Percentiles rank a stretch among this genome's conserved stretches.
phyloP scores from a whole-genome alignment of 2,329 filamentous ascomycete genomes.

The Pseudogymnoascus sp. region DNA sequence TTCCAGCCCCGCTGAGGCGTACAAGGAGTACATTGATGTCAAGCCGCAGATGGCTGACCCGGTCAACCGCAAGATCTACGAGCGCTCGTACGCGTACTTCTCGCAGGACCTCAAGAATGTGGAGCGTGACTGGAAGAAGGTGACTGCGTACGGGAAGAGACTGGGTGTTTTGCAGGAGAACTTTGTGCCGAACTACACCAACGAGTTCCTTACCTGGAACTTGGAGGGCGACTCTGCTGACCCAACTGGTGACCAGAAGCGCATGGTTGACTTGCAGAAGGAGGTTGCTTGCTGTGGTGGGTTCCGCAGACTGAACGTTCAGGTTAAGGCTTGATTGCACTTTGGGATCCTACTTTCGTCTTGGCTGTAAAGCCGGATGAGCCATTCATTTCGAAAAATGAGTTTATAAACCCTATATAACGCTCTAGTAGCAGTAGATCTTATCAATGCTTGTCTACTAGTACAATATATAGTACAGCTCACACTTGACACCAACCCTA shows the following conservation, averaged over 20 bases:
- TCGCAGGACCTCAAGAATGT: slow-evolving; percentile 71
- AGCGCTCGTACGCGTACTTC: slow-evolving; percentile 73
- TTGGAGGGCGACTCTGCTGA: slow-evolving; percentile 60
- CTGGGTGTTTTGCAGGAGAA: slow-evolving; percentile 57
- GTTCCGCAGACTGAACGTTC: slow-evolving; percentile 45
- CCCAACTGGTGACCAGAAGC: slow-evolving; percentile 67
- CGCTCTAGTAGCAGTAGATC: neutral
- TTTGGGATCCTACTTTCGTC: neutral
- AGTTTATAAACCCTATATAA: neutral
- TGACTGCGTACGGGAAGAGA: slow-evolving; percentile 69
- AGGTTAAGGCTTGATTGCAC: slow-evolving; percentile 14
- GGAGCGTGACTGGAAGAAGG: slow-evolving; percentile 67
- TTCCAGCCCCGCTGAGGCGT: slow-evolving; percentile 54
- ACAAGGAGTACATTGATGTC: slow-evolving; percentile 63
- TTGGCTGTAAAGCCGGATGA: neutral
- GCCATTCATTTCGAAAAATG: neutral
- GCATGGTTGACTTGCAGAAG: slow-evolving; percentile 64
- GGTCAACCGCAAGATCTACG: slow-evolving; percentile 73
- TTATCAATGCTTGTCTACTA: neutral
- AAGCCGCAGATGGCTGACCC: slow-evolving; percentile 63
- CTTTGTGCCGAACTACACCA: slow-evolving; percentile 71
- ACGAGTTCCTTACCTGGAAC: slow-evolving; percentile 60
- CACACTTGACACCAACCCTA: neutral
- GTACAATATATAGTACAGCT: neutral
- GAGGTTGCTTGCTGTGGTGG: slow-evolving; percentile 59